Percentiles rank a stretch among this genome's conserved stretches.
phyloP scores from a whole-genome alignment of 768 basidiomycete genomes.

The Naganishia randhawae region DNA sequence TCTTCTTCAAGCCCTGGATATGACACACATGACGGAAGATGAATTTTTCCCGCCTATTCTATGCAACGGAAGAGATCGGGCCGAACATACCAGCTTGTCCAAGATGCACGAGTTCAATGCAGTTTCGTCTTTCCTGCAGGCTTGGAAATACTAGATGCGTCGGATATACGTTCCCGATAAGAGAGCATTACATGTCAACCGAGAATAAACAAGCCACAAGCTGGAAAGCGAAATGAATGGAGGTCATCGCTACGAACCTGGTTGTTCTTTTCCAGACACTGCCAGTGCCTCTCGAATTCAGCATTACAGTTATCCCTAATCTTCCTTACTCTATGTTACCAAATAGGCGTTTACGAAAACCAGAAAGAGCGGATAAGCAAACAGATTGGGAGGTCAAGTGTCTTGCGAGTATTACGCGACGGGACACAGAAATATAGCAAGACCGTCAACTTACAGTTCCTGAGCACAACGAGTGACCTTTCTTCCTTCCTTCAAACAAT shows the following conservation, averaged over 20 bases:
- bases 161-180: neutral
- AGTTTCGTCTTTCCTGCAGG: conserved; percentile 83
- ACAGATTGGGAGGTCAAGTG: neutral
- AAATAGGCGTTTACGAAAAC: too few species aligned
- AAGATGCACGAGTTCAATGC: conserved; percentile 90
- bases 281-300: conserved; percentile 88
- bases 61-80: neutral
- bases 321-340: conserved; percentile 68
- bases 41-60: neutral
- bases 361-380: neutral
- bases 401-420: neutral
- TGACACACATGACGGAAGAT: neutral
- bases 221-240: too few species aligned
- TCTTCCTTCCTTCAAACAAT: conserved; percentile 92
- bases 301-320: conserved; percentile 84
- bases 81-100: conserved; percentile 76
- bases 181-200: neutral
- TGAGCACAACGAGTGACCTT: conserved; percentile 92
- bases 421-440: neutral
- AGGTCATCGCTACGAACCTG: conserved; percentile 65
- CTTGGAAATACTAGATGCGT: conserved; percentile 70
- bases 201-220: neutral
- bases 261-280: conserved; percentile 88
- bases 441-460: conserved; percentile 65
- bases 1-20: conserved; percentile 77